phyloP scores from a whole-genome alignment of 2,329 filamentous ascomycete species.

The Graphium sp. region DNA sequence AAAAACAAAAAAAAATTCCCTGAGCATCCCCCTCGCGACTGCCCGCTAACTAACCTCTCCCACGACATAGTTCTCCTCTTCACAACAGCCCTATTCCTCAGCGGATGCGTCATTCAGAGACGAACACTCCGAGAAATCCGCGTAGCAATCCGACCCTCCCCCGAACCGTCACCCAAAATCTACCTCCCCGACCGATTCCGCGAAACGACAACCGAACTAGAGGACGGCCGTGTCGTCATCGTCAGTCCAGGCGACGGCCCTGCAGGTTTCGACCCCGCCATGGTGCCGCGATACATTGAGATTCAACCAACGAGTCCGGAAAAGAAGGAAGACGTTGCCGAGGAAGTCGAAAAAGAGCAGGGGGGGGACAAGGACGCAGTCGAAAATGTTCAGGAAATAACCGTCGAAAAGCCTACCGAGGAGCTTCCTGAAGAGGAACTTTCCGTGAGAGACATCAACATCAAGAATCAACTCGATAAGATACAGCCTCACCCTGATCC shows the following conservation, averaged over 20 bases:
- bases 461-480: constrained; percentile 8
- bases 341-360: no score
- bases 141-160: constrained; percentile 44
- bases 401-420: constrained; percentile 1
- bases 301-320: constrained; percentile 16
- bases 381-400: constrained; percentile 1
- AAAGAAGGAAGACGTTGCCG: no score
- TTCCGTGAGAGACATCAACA: constrained; percentile 7
- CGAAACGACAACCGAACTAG: constrained; percentile 23
- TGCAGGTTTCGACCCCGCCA: constrained; percentile 17
- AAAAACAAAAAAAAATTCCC: not conserved
- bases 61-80: constrained; percentile 47
- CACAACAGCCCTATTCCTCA: constrained; percentile 70
- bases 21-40: not conserved
- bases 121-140: constrained; percentile 67
- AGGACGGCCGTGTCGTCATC: constrained; percentile 25
- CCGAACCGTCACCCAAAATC: constrained; percentile 26
- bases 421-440: constrained; percentile 13
- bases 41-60: not conserved
- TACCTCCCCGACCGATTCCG: constrained; percentile 34
- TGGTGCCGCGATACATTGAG: constrained; percentile 15
- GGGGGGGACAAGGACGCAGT: no score
- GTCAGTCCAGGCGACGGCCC: no score
- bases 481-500: constrained; percentile 16
- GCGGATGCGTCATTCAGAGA: constrained; percentile 78